Evolutionary conservation across 176 grass and related monocot genomes (phyloP), one percentile per base, ranked within the genome.

Genomic region (Hordeum marinum): DNA sequence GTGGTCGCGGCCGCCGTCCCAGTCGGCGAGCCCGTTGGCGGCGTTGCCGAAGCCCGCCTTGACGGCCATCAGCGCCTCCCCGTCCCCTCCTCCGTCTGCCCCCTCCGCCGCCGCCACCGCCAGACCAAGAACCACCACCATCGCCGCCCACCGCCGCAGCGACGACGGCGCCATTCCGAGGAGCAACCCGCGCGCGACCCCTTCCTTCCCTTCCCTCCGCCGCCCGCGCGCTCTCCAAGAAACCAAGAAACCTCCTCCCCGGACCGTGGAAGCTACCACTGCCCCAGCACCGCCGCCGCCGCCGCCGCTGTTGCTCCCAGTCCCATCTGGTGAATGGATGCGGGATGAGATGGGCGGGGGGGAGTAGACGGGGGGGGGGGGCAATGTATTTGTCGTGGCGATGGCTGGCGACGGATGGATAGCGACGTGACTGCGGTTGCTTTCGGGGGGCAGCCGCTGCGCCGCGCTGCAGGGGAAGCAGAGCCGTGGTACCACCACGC

Each of bases 361-460:
- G 50, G 50, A 54, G 48, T 18, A 7, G 48, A 52, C 18, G 48
- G 15, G 50, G 48, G 0, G 18, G 25, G 32, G 46, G 52, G 72
- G 80, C 87, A 79, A 72, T 85, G 80, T 36, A 82, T 76, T 80
- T 88, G 84, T 81, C 45, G 72, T 75, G 72, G 68, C 4, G 70
- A 37, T 43, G 84, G 65, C 45, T 75, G 72, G 68, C 4, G 70
- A 37, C 25, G 84, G 65, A 35, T 73, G 85, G 93, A 95, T 89
- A 92, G 91, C 91, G 96, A 98, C 96, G 89, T 98, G 87, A 95
- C 93, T 80, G 91, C 90, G 65, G 85, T 83, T 95, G 87, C 89
- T 93, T 92, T 91, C 88, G 80, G 89, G 81, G 68, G 34, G 86
- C 80, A 81, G 75, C 72, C 70, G 65, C 74, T 87, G 87, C 72